These are phyloP conservation scores for Hygrophorus pudorinus DNA, from an alignment of 768 basidiomycete species.

Conservation along the genomic window DNA sequence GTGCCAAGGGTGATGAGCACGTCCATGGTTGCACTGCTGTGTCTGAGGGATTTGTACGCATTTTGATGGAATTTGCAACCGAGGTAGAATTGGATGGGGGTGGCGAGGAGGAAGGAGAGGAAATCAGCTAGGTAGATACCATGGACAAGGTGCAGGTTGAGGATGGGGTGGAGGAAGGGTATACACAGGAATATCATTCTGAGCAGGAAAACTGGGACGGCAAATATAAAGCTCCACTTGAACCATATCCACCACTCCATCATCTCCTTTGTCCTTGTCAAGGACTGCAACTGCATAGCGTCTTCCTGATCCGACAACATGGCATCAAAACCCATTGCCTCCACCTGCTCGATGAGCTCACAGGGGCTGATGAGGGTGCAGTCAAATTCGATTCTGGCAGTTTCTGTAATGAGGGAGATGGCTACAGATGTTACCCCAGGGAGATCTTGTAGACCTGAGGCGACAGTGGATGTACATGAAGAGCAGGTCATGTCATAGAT, in stretches of 20 bases:
- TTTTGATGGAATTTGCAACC: constrained; percentile 80
- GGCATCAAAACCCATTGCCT: constrained; percentile 86
- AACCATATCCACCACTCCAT: constrained; percentile 82
- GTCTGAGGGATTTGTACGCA: constrained; percentile 86
- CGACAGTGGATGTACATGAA: constrained; percentile 70
- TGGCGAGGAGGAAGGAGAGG: constrained; percentile 64
- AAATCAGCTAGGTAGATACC: constrained; percentile 80
- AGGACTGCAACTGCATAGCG: constrained; percentile 74
- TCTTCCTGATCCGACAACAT: constrained; percentile 75
- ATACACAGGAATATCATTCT: constrained; percentile 75
- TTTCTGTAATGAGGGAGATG: constrained; percentile 68
- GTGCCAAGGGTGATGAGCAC: constrained; percentile 94
- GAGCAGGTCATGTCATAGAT: constrained; percentile 92
- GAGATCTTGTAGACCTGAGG: constrained; percentile 52
- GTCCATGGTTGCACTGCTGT: constrained; percentile 93
- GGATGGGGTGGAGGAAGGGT: constrained; percentile 43
- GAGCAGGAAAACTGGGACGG: constrained; percentile 89
- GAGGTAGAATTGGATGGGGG: constrained; percentile 90
- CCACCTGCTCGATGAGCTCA: constrained; percentile 82
- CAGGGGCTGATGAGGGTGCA: constrained; percentile 61
- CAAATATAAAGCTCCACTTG: constrained; percentile 64
- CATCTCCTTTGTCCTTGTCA: constrained; percentile 85
- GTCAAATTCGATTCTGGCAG: constrained; percentile 69
- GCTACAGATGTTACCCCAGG: constrained; percentile 69
- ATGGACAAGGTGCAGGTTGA: constrained; percentile 40